phyloP scores from a whole-genome alignment of 202 grass and related monocot species.

The Panicum virgatum region DNA sequence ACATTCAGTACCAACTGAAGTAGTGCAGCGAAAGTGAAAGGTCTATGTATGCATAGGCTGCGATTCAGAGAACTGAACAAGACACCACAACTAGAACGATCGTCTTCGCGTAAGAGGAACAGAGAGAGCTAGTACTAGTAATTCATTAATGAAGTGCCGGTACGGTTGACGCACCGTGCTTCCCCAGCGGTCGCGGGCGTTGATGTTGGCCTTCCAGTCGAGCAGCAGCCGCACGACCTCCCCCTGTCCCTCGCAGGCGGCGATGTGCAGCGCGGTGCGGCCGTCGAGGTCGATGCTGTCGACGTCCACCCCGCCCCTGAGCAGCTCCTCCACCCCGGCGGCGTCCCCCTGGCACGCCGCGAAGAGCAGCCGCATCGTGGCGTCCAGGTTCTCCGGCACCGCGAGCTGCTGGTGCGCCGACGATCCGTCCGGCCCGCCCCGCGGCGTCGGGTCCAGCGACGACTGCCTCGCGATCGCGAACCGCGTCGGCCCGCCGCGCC shows the following conservation, averaged over 20 bases:
- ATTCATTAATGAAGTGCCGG: not conserved
- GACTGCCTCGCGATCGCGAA: slow-evolving; percentile 83
- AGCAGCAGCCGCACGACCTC: slow-evolving; percentile 87
- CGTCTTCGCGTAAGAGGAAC: not conserved
- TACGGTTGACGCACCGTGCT: slow-evolving; percentile 63
- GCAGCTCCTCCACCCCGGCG: slow-evolving; percentile 69
- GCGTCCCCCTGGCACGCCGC: slow-evolving; percentile 78
- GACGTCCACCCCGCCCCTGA: slow-evolving; percentile 77
- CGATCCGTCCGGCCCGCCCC: slow-evolving; percentile 12
- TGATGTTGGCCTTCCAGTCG: slow-evolving; percentile 76
- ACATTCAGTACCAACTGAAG: not conserved
- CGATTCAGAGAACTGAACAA: not conserved
- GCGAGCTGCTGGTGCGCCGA: slow-evolving; percentile 35
- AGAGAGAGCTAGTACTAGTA: not conserved
- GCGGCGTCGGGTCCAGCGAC: slow-evolving; percentile 84
- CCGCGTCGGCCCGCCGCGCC: slow-evolving; percentile 36
- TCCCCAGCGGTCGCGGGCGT: slow-evolving; percentile 89
- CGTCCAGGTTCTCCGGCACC: slow-evolving; percentile 87
- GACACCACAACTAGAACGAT: not conserved
- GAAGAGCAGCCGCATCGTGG: slow-evolving; percentile 93
- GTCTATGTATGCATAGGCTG: not conserved
- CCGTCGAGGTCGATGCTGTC: slow-evolving; percentile 98
- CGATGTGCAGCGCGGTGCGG: slow-evolving; percentile 87
- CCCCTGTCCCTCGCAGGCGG: slow-evolving; percentile 75
- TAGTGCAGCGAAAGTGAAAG: not conserved